These are phyloP conservation scores for Chrysanthemum makinoi DNA, from an alignment of 129 eudicot species.

Conservation along the genomic window DNA sequence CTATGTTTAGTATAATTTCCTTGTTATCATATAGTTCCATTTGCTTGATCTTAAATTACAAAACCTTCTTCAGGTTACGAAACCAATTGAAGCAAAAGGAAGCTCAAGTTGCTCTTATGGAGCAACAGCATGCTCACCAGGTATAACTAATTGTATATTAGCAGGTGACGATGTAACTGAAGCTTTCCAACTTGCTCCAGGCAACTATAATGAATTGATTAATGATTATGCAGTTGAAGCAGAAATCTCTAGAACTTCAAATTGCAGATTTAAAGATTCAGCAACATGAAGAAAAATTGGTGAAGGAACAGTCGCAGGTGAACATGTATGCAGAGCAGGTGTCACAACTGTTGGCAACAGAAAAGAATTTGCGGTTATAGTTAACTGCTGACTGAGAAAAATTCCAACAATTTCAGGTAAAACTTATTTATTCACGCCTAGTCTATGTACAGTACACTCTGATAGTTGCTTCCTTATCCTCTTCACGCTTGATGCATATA, in stretches of 20 bases:
- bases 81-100: slow-evolving; percentile 78
- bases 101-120: slow-evolving; percentile 77
- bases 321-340: slow-evolving; percentile 91
- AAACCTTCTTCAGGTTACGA: slow-evolving; percentile 57
- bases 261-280: slow-evolving; percentile 87
- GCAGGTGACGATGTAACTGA: background rate
- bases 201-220: slow-evolving; percentile 6
- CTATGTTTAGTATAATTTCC: too few relatives aligned
- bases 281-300: slow-evolving; percentile 78
- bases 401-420: slow-evolving; percentile 93
- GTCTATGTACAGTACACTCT: background rate
- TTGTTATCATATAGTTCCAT: slow-evolving; percentile 1
- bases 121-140: slow-evolving; percentile 76
- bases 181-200: slow-evolving; percentile 5
- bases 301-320: slow-evolving; percentile 81
- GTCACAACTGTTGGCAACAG: slow-evolving; percentile 76
- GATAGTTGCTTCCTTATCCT: background rate
- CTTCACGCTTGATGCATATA: background rate
- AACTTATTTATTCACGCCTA: too few relatives aligned
- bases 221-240: slow-evolving; percentile 78
- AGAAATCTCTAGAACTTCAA: slow-evolving; percentile 84
- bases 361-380: slow-evolving; percentile 81
- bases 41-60: slow-evolving; percentile 10
- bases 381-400: slow-evolving; percentile 96
- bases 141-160: slow-evolving; percentile 31